Conservation (phyloP, 2,329 filamentous ascomycete genomes). For the Ophiostoma piceae region DNA sequence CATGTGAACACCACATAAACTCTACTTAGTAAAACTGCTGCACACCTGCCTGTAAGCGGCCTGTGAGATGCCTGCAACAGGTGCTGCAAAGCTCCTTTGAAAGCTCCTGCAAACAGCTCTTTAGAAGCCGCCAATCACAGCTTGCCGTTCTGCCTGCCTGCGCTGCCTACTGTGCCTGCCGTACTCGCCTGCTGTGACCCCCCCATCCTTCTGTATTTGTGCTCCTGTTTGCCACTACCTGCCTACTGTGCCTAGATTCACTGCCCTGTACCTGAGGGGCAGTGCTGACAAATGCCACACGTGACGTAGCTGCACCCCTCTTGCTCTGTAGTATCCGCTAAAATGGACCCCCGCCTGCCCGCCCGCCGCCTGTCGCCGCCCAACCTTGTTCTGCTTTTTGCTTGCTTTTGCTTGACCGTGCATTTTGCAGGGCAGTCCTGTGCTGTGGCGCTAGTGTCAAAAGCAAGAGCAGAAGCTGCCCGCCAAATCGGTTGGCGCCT, state of each 20-base stretch:
- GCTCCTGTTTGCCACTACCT: not conserved
- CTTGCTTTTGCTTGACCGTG: not conserved
- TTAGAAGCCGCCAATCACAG: not conserved
- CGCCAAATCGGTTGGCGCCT: slow-evolving; percentile 23
- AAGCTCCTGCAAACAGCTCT: not conserved
- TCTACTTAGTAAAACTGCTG: too few species aligned
- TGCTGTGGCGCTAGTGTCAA: not conserved
- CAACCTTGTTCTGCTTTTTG: slow-evolving; percentile 22
- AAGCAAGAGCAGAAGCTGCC: slow-evolving; percentile 16
- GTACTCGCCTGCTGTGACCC: not conserved
- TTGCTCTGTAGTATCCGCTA: not conserved
- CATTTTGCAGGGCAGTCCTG: not conserved
- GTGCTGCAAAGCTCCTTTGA: not conserved
- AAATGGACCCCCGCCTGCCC: slow-evolving; percentile 10
- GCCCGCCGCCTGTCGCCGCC: slow-evolving; percentile 24
- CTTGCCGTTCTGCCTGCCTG: not conserved
- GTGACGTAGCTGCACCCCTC: slow-evolving; percentile 21
- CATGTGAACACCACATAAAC: not conserved
- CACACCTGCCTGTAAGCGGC: not conserved
- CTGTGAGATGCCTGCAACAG: too few species aligned
- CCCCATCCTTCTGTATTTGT: not conserved
- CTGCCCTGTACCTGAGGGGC: not conserved
- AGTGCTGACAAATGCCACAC: slow-evolving; percentile 18
- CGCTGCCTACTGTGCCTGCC: not conserved
- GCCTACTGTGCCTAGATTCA: slow-evolving; percentile 1